Conservation (phyloP, 1,139 yeast genomes). For the Hansenula sp. region DNA sequence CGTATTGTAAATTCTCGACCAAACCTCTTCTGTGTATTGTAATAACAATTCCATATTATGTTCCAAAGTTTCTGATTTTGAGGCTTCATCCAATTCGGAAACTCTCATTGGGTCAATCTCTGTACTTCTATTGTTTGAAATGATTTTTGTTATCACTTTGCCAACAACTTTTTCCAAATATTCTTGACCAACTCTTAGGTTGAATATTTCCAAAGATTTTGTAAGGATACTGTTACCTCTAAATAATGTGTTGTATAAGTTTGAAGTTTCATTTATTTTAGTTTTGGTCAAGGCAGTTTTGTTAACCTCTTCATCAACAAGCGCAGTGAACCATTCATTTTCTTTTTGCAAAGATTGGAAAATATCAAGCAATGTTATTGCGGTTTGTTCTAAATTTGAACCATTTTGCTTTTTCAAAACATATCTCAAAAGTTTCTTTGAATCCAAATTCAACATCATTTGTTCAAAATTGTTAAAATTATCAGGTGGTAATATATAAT, state of each 20-base stretch:
- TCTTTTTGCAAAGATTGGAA: slow-evolving; percentile 63
- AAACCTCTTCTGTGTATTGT: slow-evolving; percentile 57
- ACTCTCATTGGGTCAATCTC: slow-evolving; percentile 71
- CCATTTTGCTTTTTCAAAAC: slow-evolving; percentile 23
- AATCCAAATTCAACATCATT: slow-evolving; percentile 48
- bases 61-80: slow-evolving; percentile 35
- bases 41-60: slow-evolving; percentile 51
- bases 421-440: slow-evolving; percentile 46
- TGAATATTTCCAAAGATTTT: slow-evolving; percentile 74
- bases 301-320: slow-evolving; percentile 61
- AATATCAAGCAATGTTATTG: slow-evolving; percentile 56
- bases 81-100: slow-evolving; percentile 38
- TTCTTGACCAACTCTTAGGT: slow-evolving; percentile 73
- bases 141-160: slow-evolving; percentile 53
- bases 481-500: slow-evolving; percentile 55
- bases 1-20: slow-evolving; percentile 68
- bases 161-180: slow-evolving; percentile 75
- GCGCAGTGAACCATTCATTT: slow-evolving; percentile 62
- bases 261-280: slow-evolving; percentile 6
- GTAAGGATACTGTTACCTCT: slow-evolving; percentile 83
- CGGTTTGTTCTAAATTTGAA: slow-evolving; percentile 43
- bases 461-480: slow-evolving; percentile 60
- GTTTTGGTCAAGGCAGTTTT: slow-evolving; percentile 10
- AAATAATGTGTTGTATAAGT: slow-evolving; percentile 70
- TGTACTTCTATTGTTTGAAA: slow-evolving; percentile 42